phyloP scores from a whole-genome alignment of 106 monocot genomes.

The Ottelia alismoides region DNA sequence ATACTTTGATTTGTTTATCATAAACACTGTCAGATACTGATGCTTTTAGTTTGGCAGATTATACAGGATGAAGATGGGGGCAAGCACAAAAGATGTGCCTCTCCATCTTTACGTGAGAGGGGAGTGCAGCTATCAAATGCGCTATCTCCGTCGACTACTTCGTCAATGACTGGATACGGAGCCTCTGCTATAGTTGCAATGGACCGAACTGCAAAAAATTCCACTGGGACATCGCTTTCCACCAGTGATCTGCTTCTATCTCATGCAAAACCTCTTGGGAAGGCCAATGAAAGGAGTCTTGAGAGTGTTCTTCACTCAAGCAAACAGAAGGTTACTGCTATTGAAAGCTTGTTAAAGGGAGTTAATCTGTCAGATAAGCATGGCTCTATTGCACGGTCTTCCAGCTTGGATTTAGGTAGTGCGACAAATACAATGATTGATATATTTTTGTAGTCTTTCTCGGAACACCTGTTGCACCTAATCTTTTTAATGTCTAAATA shows the following conservation, averaged over 20 bases:
- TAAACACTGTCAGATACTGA: too few species aligned
- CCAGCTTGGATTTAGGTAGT: slow-evolving; percentile 98
- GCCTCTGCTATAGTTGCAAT: slow-evolving; percentile 93
- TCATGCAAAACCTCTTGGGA: slow-evolving; percentile 39
- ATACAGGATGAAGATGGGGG: slow-evolving; percentile 98
- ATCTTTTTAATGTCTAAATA: slow-evolving; percentile 6
- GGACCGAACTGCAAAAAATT: slow-evolving; percentile 61
- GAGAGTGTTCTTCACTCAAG: slow-evolving; percentile 86
- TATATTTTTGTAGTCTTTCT: too few species aligned
- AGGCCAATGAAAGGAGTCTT: slow-evolving; percentile 75
- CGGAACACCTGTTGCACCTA: too few species aligned
- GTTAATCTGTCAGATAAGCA: slow-evolving; percentile 61
- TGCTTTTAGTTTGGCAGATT: slow-evolving; percentile 46
- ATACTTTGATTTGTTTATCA: too few species aligned
- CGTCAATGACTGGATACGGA: slow-evolving; percentile 61
- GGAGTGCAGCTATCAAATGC: slow-evolving; percentile 37
- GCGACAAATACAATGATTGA: too few species aligned
- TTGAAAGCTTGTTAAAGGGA: slow-evolving; percentile 93
- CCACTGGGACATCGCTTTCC: slow-evolving; percentile 51
- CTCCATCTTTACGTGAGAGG: slow-evolving; percentile 86
- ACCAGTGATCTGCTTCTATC: slow-evolving; percentile 33
- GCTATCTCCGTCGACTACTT: slow-evolving; percentile 29
- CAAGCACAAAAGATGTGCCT: slow-evolving; percentile 88
- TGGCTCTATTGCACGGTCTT: slow-evolving; percentile 41
- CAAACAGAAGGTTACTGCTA: slow-evolving; percentile 96